Evolutionary conservation across 345 rosid genomes (phyloP), one percentile per base, ranked within the genome.

Genomic region (Eucalyptus leucophloia): DNA sequence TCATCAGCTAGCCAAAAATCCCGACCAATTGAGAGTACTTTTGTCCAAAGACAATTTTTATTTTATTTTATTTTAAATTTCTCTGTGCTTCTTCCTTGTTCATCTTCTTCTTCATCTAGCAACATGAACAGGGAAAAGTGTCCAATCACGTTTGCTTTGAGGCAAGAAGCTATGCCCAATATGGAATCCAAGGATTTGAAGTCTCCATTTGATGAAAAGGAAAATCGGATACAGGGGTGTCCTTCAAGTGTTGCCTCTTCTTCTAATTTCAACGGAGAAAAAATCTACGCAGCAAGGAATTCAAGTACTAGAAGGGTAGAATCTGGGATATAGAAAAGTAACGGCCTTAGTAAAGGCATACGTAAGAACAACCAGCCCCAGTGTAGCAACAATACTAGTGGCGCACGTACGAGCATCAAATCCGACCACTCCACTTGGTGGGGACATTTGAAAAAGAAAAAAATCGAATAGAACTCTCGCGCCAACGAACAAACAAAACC

Each of bases 201-300:
- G 93, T 90, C 96, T 49, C 87, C 94, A 90, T 96, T 89, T 47
- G 95, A 95, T 90, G 98, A 92, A 89, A 91, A 94, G 90, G 95
- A 91, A 50, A 93, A 94, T 88, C 93, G 90, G 45, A 92, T 89
- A 21, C 96, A 94, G 49, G 95, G 94, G 11, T 90, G 95, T 56
- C 92, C 96, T 60, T 88, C 95, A 50, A 69, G 92, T 92, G 89
- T 90, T 45, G 88, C 92, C 26, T 53, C 58, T 53, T 53, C 56
- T 53, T 53, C 58, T 21, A 21, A 53, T 53, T 53, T 53, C 58
- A 53, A 53, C 58, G 24, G 58, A 53, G 26, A 53, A 53, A 53
- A 53, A 53, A 19, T 53, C 58, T 53, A 53, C 1, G 58, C 11
- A 53, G 2, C 58, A 19, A 8, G 58, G 5, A 53, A 19, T 21